phyloP scores from a whole-genome alignment of 169 alveolate genomes.

The Plasmodium cynomolgi region DNA sequence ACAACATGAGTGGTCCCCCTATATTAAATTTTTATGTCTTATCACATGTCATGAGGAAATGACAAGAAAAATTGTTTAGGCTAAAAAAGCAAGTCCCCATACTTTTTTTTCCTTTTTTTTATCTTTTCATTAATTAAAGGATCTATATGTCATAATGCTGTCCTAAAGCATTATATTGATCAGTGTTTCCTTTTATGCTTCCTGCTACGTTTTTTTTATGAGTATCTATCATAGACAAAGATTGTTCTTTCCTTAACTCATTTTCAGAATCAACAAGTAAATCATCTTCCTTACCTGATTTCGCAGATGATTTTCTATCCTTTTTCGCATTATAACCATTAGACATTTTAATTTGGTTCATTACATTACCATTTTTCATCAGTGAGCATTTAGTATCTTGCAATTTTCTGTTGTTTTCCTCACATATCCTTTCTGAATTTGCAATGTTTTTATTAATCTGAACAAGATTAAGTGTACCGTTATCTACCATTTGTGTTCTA shows the following conservation, averaged over 20 bases:
- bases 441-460: constrained; percentile 16
- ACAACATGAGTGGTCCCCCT: neutral
- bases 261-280: constrained; percentile 10
- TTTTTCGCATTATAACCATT: constrained; percentile 4
- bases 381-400: constrained; percentile 1
- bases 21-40: constrained; percentile 42
- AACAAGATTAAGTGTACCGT: constrained; percentile 9
- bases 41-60: constrained; percentile 68
- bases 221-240: constrained; percentile 38
- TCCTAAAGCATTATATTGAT: neutral
- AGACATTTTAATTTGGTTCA: constrained; percentile 2
- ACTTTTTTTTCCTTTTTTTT: constrained; percentile 43
- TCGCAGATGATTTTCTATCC: neutral
- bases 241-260: constrained; percentile 22
- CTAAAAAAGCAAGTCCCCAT: constrained; percentile 49
- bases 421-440: constrained; percentile 2
- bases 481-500: constrained; percentile 1
- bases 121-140: constrained; percentile 39
- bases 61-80: constrained; percentile 68
- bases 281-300: neutral
- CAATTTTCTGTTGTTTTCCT: neutral
- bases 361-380: constrained; percentile 13
- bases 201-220: neutral
- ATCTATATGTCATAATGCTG: constrained; percentile 1
- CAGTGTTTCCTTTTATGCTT: neutral